Base-by-base conservation (phyloP, 495 filamentous ascomycete genomes). In the Penicillium cinerascens region DNA sequence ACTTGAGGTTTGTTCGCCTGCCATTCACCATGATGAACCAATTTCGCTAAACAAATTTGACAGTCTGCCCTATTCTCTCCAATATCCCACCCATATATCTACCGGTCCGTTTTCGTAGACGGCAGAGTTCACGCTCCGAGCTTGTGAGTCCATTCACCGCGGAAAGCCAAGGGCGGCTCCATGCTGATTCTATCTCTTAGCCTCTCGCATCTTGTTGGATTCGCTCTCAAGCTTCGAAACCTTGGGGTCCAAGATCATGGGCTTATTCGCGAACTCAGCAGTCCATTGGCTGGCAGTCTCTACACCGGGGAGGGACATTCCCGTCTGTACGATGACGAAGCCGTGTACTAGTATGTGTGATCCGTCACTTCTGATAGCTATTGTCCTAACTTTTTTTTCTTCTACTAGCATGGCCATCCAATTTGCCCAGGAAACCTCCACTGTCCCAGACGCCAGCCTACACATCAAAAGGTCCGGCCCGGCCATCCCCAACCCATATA, bases 261-360 rank as follows among this genome's bases (percentile, higher is more conserved):
- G 7, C 80, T 98, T 27, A 87, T 98, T 49, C 85, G 91, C 33
- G 93, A 98, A 69, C 78, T 97, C 15, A 95, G 89, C 42, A 73
- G 83, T 3, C 89, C 93, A 11, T 80, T 98, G 8, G 93, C 92
- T 1, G 93, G 93, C 13, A 95, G 88, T 61, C 78, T 98, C 1
- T 96, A 96, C 63, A 80, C 82, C 6, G 92, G 93, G 7, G 93
- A 97, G 58, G 93, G 93, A 6, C 93, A 98, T 68, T 96, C 90
- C 13, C 81, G 90, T 29, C 78, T 98, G 6, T 97, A 98, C 57
- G 91, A 97, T 48, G 93, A 97, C 45, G 77, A 81, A 44, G 81
- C 82, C n/a, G 88, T 96, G 16, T 98, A 97, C 66, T 82, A 87
- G 86, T 88, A 78, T 58, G 82, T 68, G n/a, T 49, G 16, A 46